A percentile compares a stretch with the other conserved stretches of the same genome.
These are phyloP conservation scores for Pleurotus djamor DNA, from an alignment of 768 basidiomycete species.

Conservation along the genomic window DNA sequence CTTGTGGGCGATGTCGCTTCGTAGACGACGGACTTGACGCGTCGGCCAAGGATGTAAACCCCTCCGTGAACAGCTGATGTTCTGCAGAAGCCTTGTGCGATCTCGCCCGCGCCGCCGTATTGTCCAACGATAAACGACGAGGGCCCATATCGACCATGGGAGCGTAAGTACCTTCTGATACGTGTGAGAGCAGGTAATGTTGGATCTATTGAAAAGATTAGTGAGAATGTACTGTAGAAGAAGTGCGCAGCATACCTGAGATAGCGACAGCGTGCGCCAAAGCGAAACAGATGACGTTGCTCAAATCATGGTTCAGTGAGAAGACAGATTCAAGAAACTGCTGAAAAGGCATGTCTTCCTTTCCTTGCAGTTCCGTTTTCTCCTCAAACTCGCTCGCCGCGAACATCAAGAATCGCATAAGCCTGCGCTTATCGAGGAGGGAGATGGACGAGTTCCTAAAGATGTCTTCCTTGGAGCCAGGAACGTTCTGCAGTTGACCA, in stretches of 20 bases:
- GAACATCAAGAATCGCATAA: constrained; percentile 92
- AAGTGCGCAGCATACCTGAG: constrained; percentile 41
- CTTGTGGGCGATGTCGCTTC: not conserved
- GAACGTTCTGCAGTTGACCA: constrained; percentile 60
- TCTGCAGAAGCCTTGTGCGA: constrained; percentile 89
- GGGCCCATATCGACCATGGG: constrained; percentile 80
- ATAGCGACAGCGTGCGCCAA: constrained; percentile 67
- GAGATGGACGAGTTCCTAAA: constrained; percentile 81
- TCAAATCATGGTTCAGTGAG: constrained; percentile 53
- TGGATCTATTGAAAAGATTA: constrained; percentile 45
- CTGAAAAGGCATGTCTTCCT: constrained; percentile 54
- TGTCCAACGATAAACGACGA: constrained; percentile 90
- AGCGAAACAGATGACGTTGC: constrained; percentile 69
- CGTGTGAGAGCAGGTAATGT: constrained; percentile 67
- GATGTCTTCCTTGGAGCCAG: constrained; percentile 88
- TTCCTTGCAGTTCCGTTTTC: constrained; percentile 52
- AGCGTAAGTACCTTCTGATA: constrained; percentile 70
- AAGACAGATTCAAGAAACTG: constrained; percentile 68
- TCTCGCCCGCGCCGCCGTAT: constrained; percentile 91
- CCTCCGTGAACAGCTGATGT: constrained; percentile 79
- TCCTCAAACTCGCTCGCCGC: constrained; percentile 74
- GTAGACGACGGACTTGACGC: constrained; percentile 27
- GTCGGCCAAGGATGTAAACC: constrained; percentile 69
- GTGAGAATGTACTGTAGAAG: constrained; percentile 6
- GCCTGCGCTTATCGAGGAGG: constrained; percentile 80